Base-by-base conservation (phyloP, 441 rosid species). In the Erodium moschatum region DNA sequence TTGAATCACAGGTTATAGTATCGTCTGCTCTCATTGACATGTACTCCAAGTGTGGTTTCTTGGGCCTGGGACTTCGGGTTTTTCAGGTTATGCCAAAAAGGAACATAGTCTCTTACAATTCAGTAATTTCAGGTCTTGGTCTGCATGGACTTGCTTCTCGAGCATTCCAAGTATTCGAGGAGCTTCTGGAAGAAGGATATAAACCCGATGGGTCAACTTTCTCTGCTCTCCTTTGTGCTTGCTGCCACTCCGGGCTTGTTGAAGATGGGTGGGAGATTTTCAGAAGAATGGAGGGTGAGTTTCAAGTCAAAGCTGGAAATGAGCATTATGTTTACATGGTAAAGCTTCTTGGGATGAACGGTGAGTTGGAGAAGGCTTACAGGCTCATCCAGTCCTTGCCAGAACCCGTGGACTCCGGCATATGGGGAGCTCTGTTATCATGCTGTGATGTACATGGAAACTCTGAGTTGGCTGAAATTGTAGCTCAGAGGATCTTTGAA, bases 221-320 rank as follows among this genome's bases (percentile, higher is more conserved):
- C 76, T 79, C 91, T 46, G 82, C 89, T 72, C 91, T 93, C 52
- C 95, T 93, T 70, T 84, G 84, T 70, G 80, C 89, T 67, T 93
- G 96, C 80, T 90, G 92, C 70, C 97, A 93, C 72, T 79, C 86
- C 3, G 96, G 96, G 74, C 86, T 86, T 63, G 81, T 86, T 66
- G 19, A 76, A 29, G 80, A 84, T 20, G 98, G 96, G 44, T 72
- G 68, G 76, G 81, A 80, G 73, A 71, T 85, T 46, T 86, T 89
- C 76, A 71, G 76, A 76, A 80, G 80, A 72, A 93, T 93, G 96
- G 73, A 67, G 68, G 77, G 78, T 54, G 92, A 93, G 66, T 93
- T 85, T 82, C 72, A 79, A 56, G 74, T 93, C 72, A 78, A 79
- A 64, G 80, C 92, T 13, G 31, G 70, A 75, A 80, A 85, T 0